Evolutionary conservation across 257 asterid genomes (phyloP), one percentile per base, ranked within the genome.

Genomic region (Capsicum baccatum): DNA sequence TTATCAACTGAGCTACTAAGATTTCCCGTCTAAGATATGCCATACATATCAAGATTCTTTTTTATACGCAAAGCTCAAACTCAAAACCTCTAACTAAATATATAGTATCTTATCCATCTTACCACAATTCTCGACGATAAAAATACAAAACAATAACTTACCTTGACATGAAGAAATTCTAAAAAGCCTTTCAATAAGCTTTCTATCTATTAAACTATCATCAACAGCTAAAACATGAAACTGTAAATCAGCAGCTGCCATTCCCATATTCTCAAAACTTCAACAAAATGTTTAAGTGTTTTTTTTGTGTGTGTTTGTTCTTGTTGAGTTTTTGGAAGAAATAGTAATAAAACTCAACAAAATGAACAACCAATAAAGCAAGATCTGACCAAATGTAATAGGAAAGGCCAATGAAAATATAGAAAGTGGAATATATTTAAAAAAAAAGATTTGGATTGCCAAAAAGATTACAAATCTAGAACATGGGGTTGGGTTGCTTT

Each of bases 211-310:
- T 14, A 89, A 10, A 47, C 88, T 83, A 85, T 91, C 93, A 85
- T 88, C 93, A 54, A 87, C 94, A 83, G 93, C 94, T 10, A 90
- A 69, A 80, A 88, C 91, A 89, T 88, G 93, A 85, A 90, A 87
- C 83, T 86, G 87, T 16, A 89, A 79, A 15, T 88, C 92, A 55
- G 84, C 74, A 35, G 87, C 86, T 37, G 88, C 84, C 91, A 88
- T 88, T 50, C 87, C 88, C 91, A 87, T 89, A 81, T 69, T 70
- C 66, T 83, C 63, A 42, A 81, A 70, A 26, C 33, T 58, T 13
- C 11, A 47, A 39, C 42, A 33, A 54, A 58, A 54, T 10, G 76
- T 68, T 83, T 1, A 26, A 26, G 57, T 1, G n/a, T 48, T 62
- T 56, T 80, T 80, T 39, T 0, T 26, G 33, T 26, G 33, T 26